Conservation (phyloP, 2,329 filamentous ascomycete genomes). For the Lecanicillium sp. region DNA sequence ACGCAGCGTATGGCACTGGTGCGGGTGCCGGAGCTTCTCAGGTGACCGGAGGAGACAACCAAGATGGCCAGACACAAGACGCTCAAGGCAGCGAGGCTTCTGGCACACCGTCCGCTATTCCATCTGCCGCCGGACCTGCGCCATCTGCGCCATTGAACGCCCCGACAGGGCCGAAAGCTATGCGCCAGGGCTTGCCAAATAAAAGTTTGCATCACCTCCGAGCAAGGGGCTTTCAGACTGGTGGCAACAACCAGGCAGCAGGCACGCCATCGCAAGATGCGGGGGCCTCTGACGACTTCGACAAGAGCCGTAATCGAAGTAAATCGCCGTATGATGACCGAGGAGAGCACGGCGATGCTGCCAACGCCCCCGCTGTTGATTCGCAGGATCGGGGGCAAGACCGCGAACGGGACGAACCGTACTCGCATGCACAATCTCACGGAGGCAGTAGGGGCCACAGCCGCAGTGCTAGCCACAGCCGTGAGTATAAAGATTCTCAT, state of each 20-base stretch:
- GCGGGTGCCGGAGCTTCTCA: no score
- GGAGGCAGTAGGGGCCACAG: conserved; percentile 22
- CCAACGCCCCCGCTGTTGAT: not conserved
- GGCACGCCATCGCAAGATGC: conserved; percentile 8
- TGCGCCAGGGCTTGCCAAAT: conserved; percentile 82
- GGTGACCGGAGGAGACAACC: conserved; percentile 20
- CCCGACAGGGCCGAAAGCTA: conserved; percentile 88
- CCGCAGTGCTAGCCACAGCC: conserved; percentile 20
- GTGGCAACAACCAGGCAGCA: conserved; percentile 27
- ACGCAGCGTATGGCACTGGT: conserved; percentile 1
- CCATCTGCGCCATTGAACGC: conserved; percentile 52
- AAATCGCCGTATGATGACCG: conserved; percentile 12
- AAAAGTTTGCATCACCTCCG: conserved; percentile 64
- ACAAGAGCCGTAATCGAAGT: conserved; percentile 1
- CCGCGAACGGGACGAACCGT: conserved; percentile 12
- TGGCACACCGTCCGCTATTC: not conserved
- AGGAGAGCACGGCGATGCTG: conserved; percentile 10
- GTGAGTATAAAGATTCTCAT: conserved; percentile 37
- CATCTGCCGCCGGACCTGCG: conserved; percentile 1
- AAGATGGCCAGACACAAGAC: conserved; percentile 21
- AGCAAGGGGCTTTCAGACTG: conserved; percentile 42
- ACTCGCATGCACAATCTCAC: conserved; percentile 26
- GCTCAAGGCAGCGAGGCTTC: conserved; percentile 1
- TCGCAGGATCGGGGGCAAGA: conserved; percentile 11
- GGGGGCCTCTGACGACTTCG: conserved; percentile 2